These are phyloP conservation scores for Neltuma alba DNA, from an alignment of 306 rosid species.

Conservation along the genomic window DNA sequence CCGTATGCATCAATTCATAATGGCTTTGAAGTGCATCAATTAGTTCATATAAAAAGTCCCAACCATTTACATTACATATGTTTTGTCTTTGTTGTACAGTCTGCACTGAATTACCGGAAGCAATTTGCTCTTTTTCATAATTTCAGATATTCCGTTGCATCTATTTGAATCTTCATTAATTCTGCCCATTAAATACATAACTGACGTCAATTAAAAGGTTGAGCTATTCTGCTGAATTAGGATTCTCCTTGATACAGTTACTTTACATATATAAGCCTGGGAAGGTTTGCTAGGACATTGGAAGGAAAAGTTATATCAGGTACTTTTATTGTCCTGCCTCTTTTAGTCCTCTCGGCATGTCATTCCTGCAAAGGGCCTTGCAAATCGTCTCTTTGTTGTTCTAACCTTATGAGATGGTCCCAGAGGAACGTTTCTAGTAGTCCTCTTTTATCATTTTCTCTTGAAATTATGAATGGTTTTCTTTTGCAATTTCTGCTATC, in stretches of 20 bases:
- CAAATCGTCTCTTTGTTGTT: background rate
- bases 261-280: slow-evolving; percentile 82
- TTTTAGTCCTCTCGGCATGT: background rate
- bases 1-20: too few species aligned
- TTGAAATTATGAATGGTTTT: slow-evolving; percentile 15
- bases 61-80: background rate
- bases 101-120: background rate
- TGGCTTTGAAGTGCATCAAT: too few species aligned
- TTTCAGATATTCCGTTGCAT: background rate
- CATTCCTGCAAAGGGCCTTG: background rate
- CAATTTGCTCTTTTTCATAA: slow-evolving; percentile 5
- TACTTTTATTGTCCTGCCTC: slow-evolving; percentile 37
- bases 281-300: slow-evolving; percentile 58
- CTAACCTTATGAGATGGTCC: background rate
- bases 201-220: slow-evolving; percentile 12
- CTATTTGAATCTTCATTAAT: background rate
- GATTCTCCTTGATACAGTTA: slow-evolving; percentile 58
- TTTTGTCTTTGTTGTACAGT: background rate
- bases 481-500: slow-evolving; percentile 9
- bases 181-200: background rate
- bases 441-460: background rate
- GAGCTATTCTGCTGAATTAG: slow-evolving; percentile 18
- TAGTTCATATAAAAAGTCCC: background rate
- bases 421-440: background rate
- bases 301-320: slow-evolving; percentile 61